Evolutionary conservation across 306 rosid species (phyloP).

Genomic region (Calophaca sinica): DNA sequence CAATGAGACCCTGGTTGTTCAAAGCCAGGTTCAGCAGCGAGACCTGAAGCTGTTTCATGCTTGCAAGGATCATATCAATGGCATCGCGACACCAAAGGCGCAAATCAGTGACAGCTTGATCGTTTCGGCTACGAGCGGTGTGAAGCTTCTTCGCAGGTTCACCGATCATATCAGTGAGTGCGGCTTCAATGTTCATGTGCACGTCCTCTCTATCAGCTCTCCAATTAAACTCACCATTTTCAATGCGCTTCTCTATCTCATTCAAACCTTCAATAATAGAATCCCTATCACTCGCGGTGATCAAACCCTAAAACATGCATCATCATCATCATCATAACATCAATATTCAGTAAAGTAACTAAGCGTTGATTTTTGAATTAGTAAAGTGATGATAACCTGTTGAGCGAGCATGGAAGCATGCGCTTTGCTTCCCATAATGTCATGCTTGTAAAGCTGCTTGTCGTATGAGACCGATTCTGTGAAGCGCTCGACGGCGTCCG

Average conservation of each 20-base stretch:
- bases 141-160: slow-evolving; percentile 98
- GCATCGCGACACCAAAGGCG: slow-evolving; percentile 94
- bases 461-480: slow-evolving; percentile 94
- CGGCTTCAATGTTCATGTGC: slow-evolving; percentile 97
- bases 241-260: slow-evolving; percentile 73
- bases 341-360: background rate
- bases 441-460: slow-evolving; percentile 83
- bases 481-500: slow-evolving; percentile 89
- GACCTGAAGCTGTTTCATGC: slow-evolving; percentile 71
- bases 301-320: slow-evolving; percentile 65
- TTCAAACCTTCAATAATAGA: slow-evolving; percentile 73
- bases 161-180: slow-evolving; percentile 87
- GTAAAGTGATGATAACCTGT: slow-evolving; percentile 53
- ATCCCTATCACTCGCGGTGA: slow-evolving; percentile 68
- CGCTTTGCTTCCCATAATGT: slow-evolving; percentile 85
- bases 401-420: slow-evolving; percentile 95
- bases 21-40: slow-evolving; percentile 69
- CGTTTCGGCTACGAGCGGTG: slow-evolving; percentile 91
- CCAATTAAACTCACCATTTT: slow-evolving; percentile 83
- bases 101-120: slow-evolving; percentile 82
- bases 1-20: slow-evolving; percentile 74
- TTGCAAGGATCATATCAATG: slow-evolving; percentile 64
- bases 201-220: slow-evolving; percentile 95
- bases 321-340: background rate
- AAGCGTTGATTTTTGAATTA: background rate